Conservation (phyloP, 441 rosid genomes). For the Bruguiera hainesii region DNA sequence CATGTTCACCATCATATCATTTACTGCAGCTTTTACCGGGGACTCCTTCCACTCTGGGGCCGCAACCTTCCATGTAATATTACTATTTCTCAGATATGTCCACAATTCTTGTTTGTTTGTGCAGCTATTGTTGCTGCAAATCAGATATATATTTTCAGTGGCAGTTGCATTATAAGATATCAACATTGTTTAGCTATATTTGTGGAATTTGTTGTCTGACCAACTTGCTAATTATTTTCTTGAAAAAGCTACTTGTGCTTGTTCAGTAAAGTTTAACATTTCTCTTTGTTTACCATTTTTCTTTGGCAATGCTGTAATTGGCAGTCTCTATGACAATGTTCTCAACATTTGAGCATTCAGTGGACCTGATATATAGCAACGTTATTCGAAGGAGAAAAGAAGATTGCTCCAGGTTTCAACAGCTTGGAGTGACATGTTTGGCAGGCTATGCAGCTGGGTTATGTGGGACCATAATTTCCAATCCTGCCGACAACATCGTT, state of each 20-base stretch:
- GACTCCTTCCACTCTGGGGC: slow-evolving; percentile 64
- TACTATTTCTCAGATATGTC: slow-evolving; percentile 3
- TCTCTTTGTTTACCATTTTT: neutral
- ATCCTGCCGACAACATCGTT: slow-evolving; percentile 61
- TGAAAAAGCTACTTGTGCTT: slow-evolving; percentile 1
- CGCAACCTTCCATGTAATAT: slow-evolving; percentile 64
- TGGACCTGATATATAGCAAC: slow-evolving; percentile 42
- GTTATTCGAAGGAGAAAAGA: slow-evolving; percentile 43
- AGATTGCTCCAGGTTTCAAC: slow-evolving; percentile 54
- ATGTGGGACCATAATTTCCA: slow-evolving; percentile 48
- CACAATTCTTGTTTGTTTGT: slow-evolving; percentile 1
- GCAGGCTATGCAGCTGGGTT: slow-evolving; percentile 67
- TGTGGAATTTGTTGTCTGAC: neutral
- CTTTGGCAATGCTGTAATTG: slow-evolving; percentile 4
- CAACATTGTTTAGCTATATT: neutral
- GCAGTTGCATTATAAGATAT: neutral
- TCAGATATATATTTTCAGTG: neutral
- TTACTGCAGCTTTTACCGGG: slow-evolving; percentile 53
- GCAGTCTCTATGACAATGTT: slow-evolving; percentile 73
- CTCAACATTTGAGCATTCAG: slow-evolving; percentile 65
- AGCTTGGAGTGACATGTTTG: slow-evolving; percentile 61
- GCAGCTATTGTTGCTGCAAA: neutral
- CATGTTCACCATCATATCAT: slow-evolving; percentile 12
- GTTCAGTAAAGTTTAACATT: neutral
- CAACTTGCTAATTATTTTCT: slow-evolving; percentile 1